These are phyloP conservation scores for Quercus gilva DNA, from an alignment of 306 rosid genomes.

Conservation along the genomic window DNA sequence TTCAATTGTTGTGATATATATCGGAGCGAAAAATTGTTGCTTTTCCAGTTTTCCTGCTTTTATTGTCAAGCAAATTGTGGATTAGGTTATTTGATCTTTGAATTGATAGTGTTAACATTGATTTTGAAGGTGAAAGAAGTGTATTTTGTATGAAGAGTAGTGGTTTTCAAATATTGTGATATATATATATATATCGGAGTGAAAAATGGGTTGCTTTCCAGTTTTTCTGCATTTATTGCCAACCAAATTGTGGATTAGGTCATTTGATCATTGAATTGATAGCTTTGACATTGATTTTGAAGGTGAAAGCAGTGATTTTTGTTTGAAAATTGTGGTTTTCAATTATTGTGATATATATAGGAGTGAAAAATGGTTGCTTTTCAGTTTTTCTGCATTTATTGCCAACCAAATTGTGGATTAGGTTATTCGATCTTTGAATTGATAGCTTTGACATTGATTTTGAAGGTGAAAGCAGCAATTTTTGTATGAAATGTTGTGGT, in stretches of 20 bases:
- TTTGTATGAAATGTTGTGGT: too few species aligned
- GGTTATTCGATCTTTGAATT: too few species aligned
- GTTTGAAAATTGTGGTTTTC: too few species aligned
- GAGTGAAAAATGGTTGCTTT: too few species aligned
- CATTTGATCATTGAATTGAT: too few species aligned
- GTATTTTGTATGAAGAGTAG: not conserved
- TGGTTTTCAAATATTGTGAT: not conserved
- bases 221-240: not conserved
- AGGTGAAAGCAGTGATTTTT: too few species aligned
- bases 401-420: not conserved
- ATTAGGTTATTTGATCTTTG: not conserved
- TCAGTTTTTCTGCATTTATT: not conserved
- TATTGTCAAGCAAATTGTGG: not conserved
- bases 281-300: too few species aligned
- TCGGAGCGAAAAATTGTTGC: too few species aligned
- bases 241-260: not conserved
- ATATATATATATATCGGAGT: not conserved
- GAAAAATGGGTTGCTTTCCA: slow-evolving; percentile 44
- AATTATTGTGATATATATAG: too few species aligned
- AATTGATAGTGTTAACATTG: not conserved
- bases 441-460: too few species aligned
- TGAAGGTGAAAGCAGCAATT: too few species aligned
- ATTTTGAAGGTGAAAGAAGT: not conserved
- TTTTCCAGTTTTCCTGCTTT: not conserved
- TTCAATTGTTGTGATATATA: too few species aligned